Evolutionary conservation across 495 filamentous ascomycete species (phyloP), one percentile per base, ranked within the genome.

Genomic region (Xeromyces bisporus): DNA sequence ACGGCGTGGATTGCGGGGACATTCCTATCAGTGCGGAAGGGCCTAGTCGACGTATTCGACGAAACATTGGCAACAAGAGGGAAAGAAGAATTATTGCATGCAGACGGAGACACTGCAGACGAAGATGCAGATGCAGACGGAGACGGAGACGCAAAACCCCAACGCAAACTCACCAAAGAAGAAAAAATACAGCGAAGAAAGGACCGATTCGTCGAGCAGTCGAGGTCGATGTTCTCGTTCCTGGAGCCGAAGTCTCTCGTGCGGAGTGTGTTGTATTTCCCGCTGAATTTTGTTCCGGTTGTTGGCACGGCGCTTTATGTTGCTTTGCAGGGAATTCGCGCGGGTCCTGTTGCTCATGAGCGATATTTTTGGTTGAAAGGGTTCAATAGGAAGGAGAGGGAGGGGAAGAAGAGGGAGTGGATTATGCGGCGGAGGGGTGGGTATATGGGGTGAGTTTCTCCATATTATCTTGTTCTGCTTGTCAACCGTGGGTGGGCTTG

Each of bases 301-400:
- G 66, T 96, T 12, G 89, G 89, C 2, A 86, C 87, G 2, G 55
- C 73, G 8, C 42, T 82, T 0, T 97, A 91, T 50, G 61, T 94
- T 6, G 29, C 78, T 9, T 38, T 89, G 17, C 77, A 91, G 51
- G 87, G 82, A 41, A 66, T 54, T 48, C 42, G 42, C 14, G 35
- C 53, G 16, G 73, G 73, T 0, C 71, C 69, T 1, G 44, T 28
- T 1, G 56, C 61, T 18, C 70, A 76, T 48, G 49, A 46, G 3
- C 42, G 73, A 46, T 97, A 93, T 51, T 94, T 93, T 45, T 81
- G 92, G 55, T 60, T 97, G 27, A 92, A 91, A 56, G 71, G 72
- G 3, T 87, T 80, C 76, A 58, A 63, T n/a, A 47, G 56, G 9
- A 49, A 50, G 15, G 58, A 80, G 50, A 64, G 55, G 38, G 64